phyloP scores from a whole-genome alignment of 768 basidiomycete species.

The Zangia roseola region DNA sequence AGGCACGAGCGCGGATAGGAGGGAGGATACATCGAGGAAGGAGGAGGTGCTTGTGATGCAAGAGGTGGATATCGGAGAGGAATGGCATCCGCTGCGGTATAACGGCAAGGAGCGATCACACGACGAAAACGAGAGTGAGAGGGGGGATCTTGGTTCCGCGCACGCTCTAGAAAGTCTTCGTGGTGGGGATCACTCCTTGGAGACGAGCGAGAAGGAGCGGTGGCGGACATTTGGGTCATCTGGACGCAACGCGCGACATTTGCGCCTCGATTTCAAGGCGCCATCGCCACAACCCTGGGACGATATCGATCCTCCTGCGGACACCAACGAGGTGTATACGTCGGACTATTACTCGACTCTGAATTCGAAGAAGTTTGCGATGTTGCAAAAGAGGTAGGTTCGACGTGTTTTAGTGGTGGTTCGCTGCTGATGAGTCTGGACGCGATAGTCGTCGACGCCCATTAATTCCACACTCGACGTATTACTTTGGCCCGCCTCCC shows the following conservation, averaged over 20 bases:
- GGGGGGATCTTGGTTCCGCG: conserved; percentile 14
- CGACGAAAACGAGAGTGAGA: conserved; percentile 1
- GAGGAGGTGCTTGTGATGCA: conserved; percentile 21
- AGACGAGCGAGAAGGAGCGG: conserved; percentile 27
- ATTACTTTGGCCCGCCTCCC: conserved; percentile 81
- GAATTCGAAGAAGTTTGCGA: conserved; percentile 42
- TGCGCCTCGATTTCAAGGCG: conserved; percentile 49
- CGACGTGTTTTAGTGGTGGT: neutral
- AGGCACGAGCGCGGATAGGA: conserved; percentile 17
- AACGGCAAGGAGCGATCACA: conserved; percentile 10
- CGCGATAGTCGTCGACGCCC: conserved; percentile 36
- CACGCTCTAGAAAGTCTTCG: conserved; percentile 12
- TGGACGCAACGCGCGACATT: conserved; percentile 39
- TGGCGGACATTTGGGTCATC: conserved; percentile 21
- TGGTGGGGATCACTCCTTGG: conserved; percentile 7
- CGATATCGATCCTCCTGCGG: conserved; percentile 46
- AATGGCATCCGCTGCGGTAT: conserved; percentile 27
- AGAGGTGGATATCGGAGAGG: conserved; percentile 26
- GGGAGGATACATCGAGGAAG: conserved; percentile 9
- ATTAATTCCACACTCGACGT: conserved; percentile 73
- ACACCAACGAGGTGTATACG: conserved; percentile 31
- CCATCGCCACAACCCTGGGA: conserved; percentile 71
- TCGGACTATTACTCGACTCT: conserved; percentile 44
- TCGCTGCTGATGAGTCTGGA: conserved; percentile 17
- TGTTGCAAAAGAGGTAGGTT: conserved; percentile 42